Evolutionary conservation across 2,329 filamentous ascomycete genomes (phyloP), one percentile per base, ranked within the genome.

Genomic region (Clonostachys sp.): DNA sequence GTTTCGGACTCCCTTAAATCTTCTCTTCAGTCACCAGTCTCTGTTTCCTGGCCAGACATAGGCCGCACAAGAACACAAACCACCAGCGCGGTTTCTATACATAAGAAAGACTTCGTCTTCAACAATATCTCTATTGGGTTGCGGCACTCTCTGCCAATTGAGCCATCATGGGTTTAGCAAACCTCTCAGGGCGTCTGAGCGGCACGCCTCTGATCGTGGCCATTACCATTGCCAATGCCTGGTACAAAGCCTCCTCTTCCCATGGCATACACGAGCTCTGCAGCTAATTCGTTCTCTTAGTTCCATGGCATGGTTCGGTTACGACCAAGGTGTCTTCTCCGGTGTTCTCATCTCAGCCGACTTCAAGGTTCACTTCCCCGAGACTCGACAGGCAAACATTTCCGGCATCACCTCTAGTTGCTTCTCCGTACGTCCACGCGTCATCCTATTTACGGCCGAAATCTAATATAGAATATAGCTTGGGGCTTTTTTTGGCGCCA

Each of bases 361-460:
- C 50, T 72, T 72, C 50, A 60, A 66, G 43, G 49, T 55, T 12
- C 51, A 55, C 16, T 72, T 72, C 45, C 68, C 67, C 3, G 51
- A 68, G 46, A 66, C 63, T 1, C 53, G 53, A 13, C 49, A 71
- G 33, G 59, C 68, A 9, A 67, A 64, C 45, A 65, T 73, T 34
- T 72, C 68, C 1, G 71, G 71, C 7, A 71, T 72, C 43, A 67
- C 65, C 1, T 70, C 70, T 2, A 71, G 68, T 46, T 71, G 66
- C 48, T 73, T 73, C 48, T 63, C 70, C 17, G 67, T 71, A 51
- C 51, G 68, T 52, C 7, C 9, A 5, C 10, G 0, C 30, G 13
- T 46, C 49, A 35, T 48, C 34, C 12, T 20, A 1, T 3, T n/a
- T 16, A n/a, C 20, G 14, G 10, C 35, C 14, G 33, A 34, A 16